Percentiles rank a stretch among this genome's conserved stretches.
Evolutionary conservation across 2,329 filamentous ascomycete genomes (phyloP).

Genomic region (Colletotrichum paranaense): DNA sequence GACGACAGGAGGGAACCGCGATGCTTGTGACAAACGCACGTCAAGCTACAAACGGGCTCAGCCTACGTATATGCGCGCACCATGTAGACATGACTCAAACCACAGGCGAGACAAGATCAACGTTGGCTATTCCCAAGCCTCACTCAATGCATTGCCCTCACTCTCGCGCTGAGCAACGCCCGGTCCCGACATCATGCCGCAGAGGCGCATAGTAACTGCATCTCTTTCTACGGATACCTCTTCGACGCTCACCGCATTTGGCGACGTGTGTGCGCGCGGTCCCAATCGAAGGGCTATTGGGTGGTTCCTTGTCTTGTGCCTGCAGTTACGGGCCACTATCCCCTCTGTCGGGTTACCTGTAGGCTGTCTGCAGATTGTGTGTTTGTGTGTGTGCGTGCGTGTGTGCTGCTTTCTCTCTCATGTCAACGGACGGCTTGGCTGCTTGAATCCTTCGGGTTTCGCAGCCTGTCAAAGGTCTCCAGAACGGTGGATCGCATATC

Average conservation of each 20-base stretch:
- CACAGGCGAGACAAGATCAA: not conserved
- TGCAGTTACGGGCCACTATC: constrained; percentile 30
- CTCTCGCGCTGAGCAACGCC: not conserved
- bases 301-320: constrained; percentile 16
- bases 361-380: not conserved
- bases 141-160: not conserved
- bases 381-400: not conserved
- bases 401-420: not conserved
- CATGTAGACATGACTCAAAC: constrained; percentile 28
- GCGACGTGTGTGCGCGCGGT: constrained; percentile 4
- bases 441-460: not conserved
- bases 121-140: not conserved
- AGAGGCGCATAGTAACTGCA: not conserved
- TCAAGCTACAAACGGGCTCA: not conserved
- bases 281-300: constrained; percentile 22
- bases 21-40: not conserved
- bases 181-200: constrained; percentile 2
- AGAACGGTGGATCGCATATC: constrained; percentile 15
- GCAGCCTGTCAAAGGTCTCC: not conserved
- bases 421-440: not conserved
- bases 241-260: constrained; percentile 24
- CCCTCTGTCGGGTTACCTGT: constrained; percentile 30
- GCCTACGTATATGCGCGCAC: not conserved
- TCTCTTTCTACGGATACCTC: not conserved
- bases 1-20: not conserved